A percentile compares a stretch with the other conserved stretches of the same genome.
phyloP scores from a whole-genome alignment of 768 basidiomycete species.

The Strobilomyces confusus region DNA sequence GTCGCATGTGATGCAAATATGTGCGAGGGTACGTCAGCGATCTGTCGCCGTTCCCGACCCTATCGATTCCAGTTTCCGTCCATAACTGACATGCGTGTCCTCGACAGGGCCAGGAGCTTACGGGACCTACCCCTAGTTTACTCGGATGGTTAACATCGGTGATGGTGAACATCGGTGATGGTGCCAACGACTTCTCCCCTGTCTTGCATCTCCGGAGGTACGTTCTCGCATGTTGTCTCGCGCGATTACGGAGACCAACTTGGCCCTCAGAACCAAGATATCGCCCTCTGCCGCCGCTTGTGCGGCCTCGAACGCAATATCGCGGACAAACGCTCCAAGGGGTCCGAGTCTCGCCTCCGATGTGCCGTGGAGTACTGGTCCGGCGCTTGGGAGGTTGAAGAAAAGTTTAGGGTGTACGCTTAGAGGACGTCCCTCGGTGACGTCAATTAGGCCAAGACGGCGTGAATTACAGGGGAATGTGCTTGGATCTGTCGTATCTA shows the following conservation, averaged over 20 bases:
- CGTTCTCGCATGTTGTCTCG: neutral
- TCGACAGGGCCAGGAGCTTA: conserved; percentile 81
- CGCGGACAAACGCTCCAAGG: conserved; percentile 47
- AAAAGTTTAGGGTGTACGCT: conserved; percentile 48
- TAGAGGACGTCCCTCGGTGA: neutral
- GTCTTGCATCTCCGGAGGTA: conserved; percentile 75
- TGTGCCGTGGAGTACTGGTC: conserved; percentile 81
- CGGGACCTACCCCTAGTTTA: conserved; percentile 48
- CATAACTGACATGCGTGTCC: neutral
- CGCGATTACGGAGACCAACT: too few species aligned
- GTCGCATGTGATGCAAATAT: conserved; percentile 94
- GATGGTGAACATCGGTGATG: too few species aligned
- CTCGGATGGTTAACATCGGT: conserved; percentile 85
- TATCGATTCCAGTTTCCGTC: too few species aligned
- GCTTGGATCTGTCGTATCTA: too few species aligned
- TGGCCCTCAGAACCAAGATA: conserved; percentile 59
- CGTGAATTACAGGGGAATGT: too few species aligned
- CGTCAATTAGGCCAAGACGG: too few species aligned
- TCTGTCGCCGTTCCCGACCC: too few species aligned
- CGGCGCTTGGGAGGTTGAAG: conserved; percentile 96
- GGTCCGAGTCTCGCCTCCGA: conserved; percentile 56
- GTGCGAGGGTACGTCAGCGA: conserved; percentile 74
- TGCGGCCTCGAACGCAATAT: conserved; percentile 81
- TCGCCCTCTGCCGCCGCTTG: conserved; percentile 72
- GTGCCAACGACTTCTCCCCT: conserved; percentile 94